phyloP scores from a whole-genome alignment of 2,329 filamentous ascomycete genomes.

The Penicillium sp. region DNA sequence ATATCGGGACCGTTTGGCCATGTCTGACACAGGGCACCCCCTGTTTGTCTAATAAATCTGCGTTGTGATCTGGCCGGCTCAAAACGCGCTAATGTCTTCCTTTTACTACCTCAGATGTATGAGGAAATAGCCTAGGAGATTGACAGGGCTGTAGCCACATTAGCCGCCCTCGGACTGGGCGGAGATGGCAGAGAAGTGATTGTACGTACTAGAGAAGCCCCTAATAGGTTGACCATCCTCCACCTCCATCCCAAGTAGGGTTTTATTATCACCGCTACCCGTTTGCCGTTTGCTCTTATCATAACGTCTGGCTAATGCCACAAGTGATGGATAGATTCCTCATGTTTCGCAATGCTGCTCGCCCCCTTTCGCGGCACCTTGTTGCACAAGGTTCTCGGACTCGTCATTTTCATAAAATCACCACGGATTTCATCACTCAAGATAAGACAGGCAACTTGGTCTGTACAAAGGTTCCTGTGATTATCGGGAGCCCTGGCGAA shows the following conservation, averaged over 20 bases:
- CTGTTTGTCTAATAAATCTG: neutral
- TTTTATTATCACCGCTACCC: too few relatives aligned
- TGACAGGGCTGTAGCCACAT: neutral
- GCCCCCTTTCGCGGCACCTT: slow-evolving; percentile 3
- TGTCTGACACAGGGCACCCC: neutral
- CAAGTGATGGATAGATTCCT: neutral
- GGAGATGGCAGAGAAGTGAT: neutral
- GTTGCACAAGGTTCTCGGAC: neutral
- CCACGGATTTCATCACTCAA: slow-evolving; percentile 20
- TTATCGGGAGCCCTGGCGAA: slow-evolving; percentile 23
- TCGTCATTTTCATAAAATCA: slow-evolving; percentile 25
- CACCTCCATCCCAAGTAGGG: neutral
- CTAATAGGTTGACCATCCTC: neutral
- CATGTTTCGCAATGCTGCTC: slow-evolving; percentile 17
- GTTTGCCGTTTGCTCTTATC: neutral
- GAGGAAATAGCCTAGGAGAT: neutral
- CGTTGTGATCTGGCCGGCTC: neutral
- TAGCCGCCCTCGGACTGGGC: neutral
- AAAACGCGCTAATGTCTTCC: neutral
- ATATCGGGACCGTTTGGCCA: neutral
- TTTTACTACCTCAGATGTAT: neutral
- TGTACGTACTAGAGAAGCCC: neutral
- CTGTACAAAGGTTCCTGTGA: slow-evolving; percentile 18
- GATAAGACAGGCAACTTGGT: slow-evolving; percentile 19
- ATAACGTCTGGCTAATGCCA: neutral